phyloP scores from a whole-genome alignment of 2,329 filamentous ascomycete species.

The Trichothecium roseum region DNA sequence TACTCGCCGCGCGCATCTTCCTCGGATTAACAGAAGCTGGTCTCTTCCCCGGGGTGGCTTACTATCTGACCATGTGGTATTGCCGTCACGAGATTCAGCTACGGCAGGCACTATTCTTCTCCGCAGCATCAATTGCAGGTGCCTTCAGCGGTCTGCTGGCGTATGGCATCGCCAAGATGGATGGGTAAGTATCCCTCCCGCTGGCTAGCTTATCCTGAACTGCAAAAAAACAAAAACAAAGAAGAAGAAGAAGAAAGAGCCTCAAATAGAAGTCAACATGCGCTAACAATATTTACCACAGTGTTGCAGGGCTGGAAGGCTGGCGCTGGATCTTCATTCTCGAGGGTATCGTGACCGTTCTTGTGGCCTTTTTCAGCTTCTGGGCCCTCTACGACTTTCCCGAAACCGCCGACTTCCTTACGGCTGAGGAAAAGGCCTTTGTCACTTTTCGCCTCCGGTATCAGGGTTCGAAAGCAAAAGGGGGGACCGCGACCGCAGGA shows the following conservation, averaged over 20 bases:
- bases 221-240: too few relatives aligned
- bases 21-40: constrained; percentile 59
- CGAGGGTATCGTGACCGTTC: constrained; percentile 58
- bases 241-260: too few relatives aligned
- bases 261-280: too few relatives aligned
- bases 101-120: constrained; percentile 67
- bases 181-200: constrained; percentile 22
- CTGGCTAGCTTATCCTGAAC: too few relatives aligned
- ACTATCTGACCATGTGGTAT: constrained; percentile 50
- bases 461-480: constrained; percentile 41
- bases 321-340: constrained; percentile 62
- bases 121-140: constrained; percentile 68
- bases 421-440: constrained; percentile 57
- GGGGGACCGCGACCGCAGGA: constrained; percentile 1
- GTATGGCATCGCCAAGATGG: constrained; percentile 59
- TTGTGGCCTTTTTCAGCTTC: constrained; percentile 57
- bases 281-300: too few relatives aligned
- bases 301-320: constrained; percentile 45
- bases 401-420: constrained; percentile 65
- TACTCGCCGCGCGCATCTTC: constrained; percentile 41
- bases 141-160: constrained; percentile 66
- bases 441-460: constrained; percentile 60
- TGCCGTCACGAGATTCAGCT: constrained; percentile 44
- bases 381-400: constrained; percentile 75
- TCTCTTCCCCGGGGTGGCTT: constrained; percentile 54